Evolutionary conservation across 495 filamentous ascomycete species (phyloP).

Genomic region (Sabuloglossum arenarium): DNA sequence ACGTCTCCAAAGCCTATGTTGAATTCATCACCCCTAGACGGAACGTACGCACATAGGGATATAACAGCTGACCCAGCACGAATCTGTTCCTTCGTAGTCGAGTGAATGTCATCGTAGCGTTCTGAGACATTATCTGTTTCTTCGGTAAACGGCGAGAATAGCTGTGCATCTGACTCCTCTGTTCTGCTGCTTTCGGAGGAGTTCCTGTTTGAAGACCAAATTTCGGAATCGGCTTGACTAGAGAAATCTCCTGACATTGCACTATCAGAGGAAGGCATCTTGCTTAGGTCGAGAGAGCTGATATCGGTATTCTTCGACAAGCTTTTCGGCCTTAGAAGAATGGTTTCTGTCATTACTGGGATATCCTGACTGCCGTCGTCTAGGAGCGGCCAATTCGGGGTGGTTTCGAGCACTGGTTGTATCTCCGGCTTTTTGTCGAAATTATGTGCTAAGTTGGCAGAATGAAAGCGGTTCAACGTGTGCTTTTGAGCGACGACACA

Average conservation of each 20-base stretch:
- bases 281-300: neutral
- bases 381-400: neutral
- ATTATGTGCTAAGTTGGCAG: neutral
- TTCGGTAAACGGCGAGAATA: neutral
- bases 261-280: neutral
- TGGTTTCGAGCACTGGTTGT: neutral
- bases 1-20: neutral
- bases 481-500: neutral
- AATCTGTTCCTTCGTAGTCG: neutral
- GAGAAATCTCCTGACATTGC: neutral
- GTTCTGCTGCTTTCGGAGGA: neutral
- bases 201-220: neutral
- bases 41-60: neutral
- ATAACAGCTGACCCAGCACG: neutral
- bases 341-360: neutral
- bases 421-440: neutral
- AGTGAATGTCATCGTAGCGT: neutral
- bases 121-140: neutral
- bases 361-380: neutral
- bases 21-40: neutral
- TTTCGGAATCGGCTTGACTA: neutral
- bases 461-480: neutral
- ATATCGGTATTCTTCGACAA: neutral
- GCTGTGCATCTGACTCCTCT: neutral
- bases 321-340: neutral